phyloP scores from a whole-genome alignment of 139 green algal species.

The Chlamydomonas sp. region DNA sequence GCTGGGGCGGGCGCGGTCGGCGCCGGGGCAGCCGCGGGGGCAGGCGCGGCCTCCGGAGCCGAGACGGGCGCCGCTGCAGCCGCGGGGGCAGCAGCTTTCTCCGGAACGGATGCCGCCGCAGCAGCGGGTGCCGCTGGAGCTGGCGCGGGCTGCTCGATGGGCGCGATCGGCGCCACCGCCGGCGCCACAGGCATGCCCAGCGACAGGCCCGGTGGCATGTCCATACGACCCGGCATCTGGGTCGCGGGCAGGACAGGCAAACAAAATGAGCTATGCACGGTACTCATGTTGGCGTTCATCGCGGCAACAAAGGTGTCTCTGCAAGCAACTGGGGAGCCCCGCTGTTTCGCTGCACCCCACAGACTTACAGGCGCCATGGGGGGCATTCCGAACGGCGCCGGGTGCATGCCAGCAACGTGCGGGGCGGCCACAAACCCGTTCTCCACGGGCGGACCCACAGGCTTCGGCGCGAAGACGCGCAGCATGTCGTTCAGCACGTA shows the following conservation, averaged over 20 bases:
- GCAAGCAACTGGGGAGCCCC: neutral
- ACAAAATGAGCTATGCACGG: too few species aligned
- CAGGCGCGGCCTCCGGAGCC: too few species aligned
- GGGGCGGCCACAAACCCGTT: constrained; percentile 21
- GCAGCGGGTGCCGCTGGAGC: too few species aligned
- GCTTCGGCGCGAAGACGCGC: constrained; percentile 63
- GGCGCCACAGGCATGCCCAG: neutral
- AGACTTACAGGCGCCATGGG: neutral
- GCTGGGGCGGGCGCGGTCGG: too few species aligned
- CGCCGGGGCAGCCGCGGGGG: too few species aligned
- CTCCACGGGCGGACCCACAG: neutral
- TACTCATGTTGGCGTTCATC: too few species aligned
- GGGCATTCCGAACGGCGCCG: neutral
- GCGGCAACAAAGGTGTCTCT: too few species aligned
- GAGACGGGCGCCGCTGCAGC: too few species aligned
- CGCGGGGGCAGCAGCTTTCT: too few species aligned
- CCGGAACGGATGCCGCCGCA: too few species aligned
- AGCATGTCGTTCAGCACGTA: constrained; percentile 95
- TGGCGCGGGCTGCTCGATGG: neutral
- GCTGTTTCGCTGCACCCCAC: neutral
- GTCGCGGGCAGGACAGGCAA: neutral
- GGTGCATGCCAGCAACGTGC: neutral
- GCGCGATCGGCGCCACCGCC: neutral
- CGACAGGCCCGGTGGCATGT: neutral
- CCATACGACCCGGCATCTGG: constrained; percentile 9